A percentile compares a stretch with the other conserved stretches of the same genome.
phyloP scores from a whole-genome alignment of 2,329 filamentous ascomycete genomes.

The Aspergillus jensenii region DNA sequence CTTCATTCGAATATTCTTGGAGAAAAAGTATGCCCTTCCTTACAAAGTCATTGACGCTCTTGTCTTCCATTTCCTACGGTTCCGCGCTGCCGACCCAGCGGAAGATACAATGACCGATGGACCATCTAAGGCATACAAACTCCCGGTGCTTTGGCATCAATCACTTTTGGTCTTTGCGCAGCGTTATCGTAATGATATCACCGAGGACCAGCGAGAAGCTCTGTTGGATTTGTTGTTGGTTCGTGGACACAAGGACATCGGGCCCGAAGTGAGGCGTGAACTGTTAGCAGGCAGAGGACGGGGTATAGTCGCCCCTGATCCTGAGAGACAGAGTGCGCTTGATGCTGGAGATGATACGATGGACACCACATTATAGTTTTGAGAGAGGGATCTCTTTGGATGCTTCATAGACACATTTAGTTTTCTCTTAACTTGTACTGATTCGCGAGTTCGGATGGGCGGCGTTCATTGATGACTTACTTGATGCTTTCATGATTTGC shows the following conservation, averaged over 20 bases:
- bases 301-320: constrained; percentile 60
- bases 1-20: constrained; percentile 87
- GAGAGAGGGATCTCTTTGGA: background rate
- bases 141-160: constrained; percentile 97
- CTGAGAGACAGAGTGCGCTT: constrained; percentile 56
- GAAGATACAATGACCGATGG: constrained; percentile 54
- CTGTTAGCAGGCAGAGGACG: constrained; percentile 83
- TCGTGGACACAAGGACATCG: constrained; percentile 83
- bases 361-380: constrained; percentile 59
- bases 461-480: constrained; percentile 11
- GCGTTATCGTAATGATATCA: constrained; percentile 93
- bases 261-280: constrained; percentile 86
- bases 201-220: constrained; percentile 89
- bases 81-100: constrained; percentile 64
- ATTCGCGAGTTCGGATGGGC: constrained; percentile 6
- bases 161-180: constrained; percentile 89
- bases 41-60: constrained; percentile 92
- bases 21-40: constrained; percentile 95
- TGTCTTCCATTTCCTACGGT: constrained; percentile 95
- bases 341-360: constrained; percentile 87
- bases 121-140: constrained; percentile 57
- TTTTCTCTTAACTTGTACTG: background rate
- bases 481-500: constrained; percentile 8
- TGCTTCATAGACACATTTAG: background rate
- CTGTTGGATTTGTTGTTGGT: constrained; percentile 82